These are phyloP conservation scores for Phoenix dactylifera DNA, from an alignment of 176 grass and related monocot genomes.

Conservation along the genomic window DNA sequence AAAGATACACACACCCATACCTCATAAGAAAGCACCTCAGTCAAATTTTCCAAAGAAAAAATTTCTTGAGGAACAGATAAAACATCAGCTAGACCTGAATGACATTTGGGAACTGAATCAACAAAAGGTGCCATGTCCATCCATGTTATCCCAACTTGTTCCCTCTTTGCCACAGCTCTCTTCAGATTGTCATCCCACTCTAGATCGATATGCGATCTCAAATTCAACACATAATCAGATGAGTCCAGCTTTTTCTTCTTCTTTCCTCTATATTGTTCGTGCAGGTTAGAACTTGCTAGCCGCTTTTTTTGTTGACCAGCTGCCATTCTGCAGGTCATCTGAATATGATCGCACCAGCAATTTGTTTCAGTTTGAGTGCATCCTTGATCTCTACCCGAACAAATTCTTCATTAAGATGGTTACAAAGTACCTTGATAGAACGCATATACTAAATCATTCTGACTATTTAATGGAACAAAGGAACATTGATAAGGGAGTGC, in stretches of 20 bases:
- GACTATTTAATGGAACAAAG: too few species aligned
- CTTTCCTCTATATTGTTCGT: slow-evolving; percentile 48
- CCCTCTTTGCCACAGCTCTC: slow-evolving; percentile 55
- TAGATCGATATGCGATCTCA: slow-evolving; percentile 58
- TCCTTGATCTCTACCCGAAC: too few species aligned
- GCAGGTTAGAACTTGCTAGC: slow-evolving; percentile 36
- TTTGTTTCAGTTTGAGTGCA: background rate
- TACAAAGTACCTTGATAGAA: too few species aligned
- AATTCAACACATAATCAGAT: slow-evolving; percentile 45
- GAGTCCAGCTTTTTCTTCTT: slow-evolving; percentile 55
- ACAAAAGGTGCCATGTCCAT: slow-evolving; percentile 57
- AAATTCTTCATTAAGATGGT: too few species aligned
- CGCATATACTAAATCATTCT: too few species aligned
- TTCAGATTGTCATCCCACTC: slow-evolving; percentile 50
- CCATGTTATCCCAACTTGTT: slow-evolving; percentile 73
- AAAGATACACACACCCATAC: slow-evolving; percentile 21
- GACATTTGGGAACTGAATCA: slow-evolving; percentile 25
- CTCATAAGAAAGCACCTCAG: slow-evolving; percentile 63
- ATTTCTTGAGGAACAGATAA: slow-evolving; percentile 49
- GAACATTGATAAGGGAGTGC: too few species aligned
- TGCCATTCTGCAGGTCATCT: slow-evolving; percentile 82
- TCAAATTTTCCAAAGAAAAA: slow-evolving; percentile 55
- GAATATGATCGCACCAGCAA: slow-evolving; percentile 18
- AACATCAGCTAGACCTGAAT: slow-evolving; percentile 60
- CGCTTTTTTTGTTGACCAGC: slow-evolving; percentile 76